phyloP scores from a whole-genome alignment of 352 stramenopile genomes.

The Aphanomyces astaci region DNA sequence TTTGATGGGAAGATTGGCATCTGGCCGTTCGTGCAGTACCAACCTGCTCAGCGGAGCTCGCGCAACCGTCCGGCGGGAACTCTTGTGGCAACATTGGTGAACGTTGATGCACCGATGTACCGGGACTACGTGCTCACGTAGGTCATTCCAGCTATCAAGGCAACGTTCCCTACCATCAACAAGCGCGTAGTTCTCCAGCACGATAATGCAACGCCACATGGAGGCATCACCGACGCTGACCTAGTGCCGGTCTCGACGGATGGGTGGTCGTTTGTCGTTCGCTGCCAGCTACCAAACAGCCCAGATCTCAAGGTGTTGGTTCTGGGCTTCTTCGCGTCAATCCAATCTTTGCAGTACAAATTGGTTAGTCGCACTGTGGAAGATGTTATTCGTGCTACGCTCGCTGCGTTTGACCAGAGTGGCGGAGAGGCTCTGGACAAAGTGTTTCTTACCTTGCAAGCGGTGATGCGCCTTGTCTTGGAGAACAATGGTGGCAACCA shows the following conservation, averaged over 20 bases:
- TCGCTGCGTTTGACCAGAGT: background rate
- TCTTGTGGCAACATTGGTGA: conserved; percentile 10
- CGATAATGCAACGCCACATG: conserved; percentile 27
- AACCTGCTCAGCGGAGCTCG: background rate
- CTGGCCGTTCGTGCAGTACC: background rate
- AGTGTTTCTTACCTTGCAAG: too few species aligned
- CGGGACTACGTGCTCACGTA: conserved; percentile 27
- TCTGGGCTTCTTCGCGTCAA: too few species aligned
- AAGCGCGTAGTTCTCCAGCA: conserved; percentile 25
- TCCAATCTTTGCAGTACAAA: too few species aligned
- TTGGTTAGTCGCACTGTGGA: too few species aligned
- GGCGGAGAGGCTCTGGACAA: background rate
- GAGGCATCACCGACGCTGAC: conserved; percentile 5
- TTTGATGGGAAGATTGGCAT: background rate
- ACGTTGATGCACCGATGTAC: conserved; percentile 24
- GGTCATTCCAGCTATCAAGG: too few species aligned
- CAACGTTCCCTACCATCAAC: background rate
- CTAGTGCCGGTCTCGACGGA: background rate
- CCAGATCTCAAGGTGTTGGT: conserved; percentile 32
- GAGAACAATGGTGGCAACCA: background rate
- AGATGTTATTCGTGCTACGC: background rate
- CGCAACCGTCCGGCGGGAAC: background rate
- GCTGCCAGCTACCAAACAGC: conserved; percentile 27
- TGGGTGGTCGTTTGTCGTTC: conserved; percentile 26
- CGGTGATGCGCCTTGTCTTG: background rate